Evolutionary conservation across 2,329 filamentous ascomycete species (phyloP).

Genomic region (Fusarium sulawesiense): DNA sequence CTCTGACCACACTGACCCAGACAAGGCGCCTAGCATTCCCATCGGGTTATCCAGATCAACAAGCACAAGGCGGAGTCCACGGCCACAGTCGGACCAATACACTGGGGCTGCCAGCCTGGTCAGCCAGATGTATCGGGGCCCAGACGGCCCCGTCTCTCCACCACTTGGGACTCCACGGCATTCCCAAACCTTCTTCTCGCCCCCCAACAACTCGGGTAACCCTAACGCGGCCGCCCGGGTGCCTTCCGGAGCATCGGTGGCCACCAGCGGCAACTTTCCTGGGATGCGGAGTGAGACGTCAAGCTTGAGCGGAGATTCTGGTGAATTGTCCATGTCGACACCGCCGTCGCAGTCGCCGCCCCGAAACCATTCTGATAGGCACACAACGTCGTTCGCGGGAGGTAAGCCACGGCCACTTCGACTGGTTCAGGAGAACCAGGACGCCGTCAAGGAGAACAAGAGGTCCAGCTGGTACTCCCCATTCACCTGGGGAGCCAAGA

Average conservation of each 20-base stretch:
- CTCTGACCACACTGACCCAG: conserved; percentile 70
- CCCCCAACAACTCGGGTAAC: conserved; percentile 62
- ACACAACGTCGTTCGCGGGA: conserved; percentile 66
- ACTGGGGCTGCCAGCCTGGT: conserved; percentile 77
- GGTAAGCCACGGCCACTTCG: conserved; percentile 86
- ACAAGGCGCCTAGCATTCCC: conserved; percentile 81
- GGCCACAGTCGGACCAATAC: conserved; percentile 74
- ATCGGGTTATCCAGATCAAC: conserved; percentile 68
- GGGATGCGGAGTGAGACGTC: conserved; percentile 75
- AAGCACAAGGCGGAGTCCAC: conserved; percentile 63
- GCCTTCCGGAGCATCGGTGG: conserved; percentile 61
- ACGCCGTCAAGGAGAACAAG: conserved; percentile 65
- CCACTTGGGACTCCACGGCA: conserved; percentile 68
- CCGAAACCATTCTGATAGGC: conserved; percentile 62
- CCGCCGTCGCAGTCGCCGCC: conserved; percentile 66
- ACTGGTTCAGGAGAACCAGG: conserved; percentile 82
- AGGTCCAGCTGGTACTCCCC: conserved; percentile 72
- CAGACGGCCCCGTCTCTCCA: conserved; percentile 71
- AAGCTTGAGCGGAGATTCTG: conserved; percentile 76
- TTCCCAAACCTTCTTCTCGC: conserved; percentile 72
- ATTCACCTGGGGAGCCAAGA: conserved; percentile 64
- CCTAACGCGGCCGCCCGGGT: conserved; percentile 63
- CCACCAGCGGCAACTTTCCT: conserved; percentile 72
- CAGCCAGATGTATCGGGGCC: conserved; percentile 89
- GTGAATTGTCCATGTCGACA: conserved; percentile 56